phyloP scores from a whole-genome alignment of 768 basidiomycete genomes.

The Roridomyces roridus region DNA sequence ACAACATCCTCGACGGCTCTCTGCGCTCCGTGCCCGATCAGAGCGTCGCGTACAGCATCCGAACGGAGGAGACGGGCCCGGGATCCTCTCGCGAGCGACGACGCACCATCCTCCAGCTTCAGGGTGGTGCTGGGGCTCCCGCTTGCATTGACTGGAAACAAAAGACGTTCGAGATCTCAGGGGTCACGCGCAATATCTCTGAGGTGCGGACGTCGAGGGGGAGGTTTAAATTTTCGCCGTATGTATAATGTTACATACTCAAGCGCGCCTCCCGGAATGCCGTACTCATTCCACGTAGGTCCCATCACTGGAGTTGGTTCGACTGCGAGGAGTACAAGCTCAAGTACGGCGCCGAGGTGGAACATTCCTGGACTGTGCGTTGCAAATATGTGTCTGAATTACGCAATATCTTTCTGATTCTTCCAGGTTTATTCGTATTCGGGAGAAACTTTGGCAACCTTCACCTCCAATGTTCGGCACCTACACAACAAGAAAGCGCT shows the following conservation, averaged over 20 bases:
- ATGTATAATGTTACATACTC: not conserved
- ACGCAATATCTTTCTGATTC: not conserved
- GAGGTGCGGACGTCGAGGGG: constrained; percentile 4
- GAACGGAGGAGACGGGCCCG: not conserved
- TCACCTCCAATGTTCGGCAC: constrained; percentile 11
- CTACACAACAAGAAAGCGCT: not conserved
- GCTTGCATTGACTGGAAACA: constrained; percentile 12
- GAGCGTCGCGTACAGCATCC: not conserved
- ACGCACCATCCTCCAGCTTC: too few species aligned
- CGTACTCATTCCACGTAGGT: not conserved
- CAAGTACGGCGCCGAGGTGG: constrained; percentile 14
- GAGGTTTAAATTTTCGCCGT: constrained; percentile 20
- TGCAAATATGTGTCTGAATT: not conserved
- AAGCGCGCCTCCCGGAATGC: not conserved
- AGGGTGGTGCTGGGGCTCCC: not conserved
- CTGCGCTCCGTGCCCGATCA: not conserved
- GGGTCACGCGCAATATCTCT: not conserved
- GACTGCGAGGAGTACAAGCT: constrained; percentile 19
- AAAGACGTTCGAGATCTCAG: constrained; percentile 10
- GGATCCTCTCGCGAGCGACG: constrained; percentile 2
- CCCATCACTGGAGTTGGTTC: constrained; percentile 23
- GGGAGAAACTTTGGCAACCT: constrained; percentile 13
- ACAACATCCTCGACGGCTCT: constrained; percentile 2
- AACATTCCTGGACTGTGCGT: constrained; percentile 21
- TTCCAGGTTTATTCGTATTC: constrained; percentile 11